phyloP scores from a whole-genome alignment of 306 rosid species.

The Prunus padus region DNA sequence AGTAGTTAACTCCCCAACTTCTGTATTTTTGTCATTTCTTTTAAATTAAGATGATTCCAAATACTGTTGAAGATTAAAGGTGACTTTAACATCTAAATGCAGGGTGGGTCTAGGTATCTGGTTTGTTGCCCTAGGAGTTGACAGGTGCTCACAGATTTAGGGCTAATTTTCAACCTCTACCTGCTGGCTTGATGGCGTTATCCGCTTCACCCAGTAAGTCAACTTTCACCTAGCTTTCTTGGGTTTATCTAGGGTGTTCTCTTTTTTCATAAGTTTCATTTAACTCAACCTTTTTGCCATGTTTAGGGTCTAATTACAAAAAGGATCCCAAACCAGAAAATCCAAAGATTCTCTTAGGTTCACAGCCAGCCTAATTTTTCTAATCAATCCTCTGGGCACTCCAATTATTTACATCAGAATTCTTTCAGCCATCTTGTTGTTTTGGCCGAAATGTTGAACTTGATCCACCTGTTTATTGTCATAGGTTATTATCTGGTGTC shows the following conservation, averaged over 20 bases:
- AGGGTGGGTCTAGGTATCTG: constrained; percentile 91
- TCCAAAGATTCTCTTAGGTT: constrained; percentile 43
- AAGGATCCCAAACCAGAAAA: constrained; percentile 27
- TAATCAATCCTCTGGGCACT: constrained; percentile 7
- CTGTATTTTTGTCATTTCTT: constrained; percentile 20
- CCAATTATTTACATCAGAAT: background rate
- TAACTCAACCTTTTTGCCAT: constrained; percentile 41
- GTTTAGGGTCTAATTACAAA: constrained; percentile 36
- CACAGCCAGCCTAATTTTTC: constrained; percentile 12
- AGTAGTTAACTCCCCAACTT: constrained; percentile 39
- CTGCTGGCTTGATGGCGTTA: constrained; percentile 69
- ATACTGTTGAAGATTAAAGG: constrained; percentile 52
- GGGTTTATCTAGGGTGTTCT: constrained; percentile 57
- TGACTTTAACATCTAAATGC: constrained; percentile 75
- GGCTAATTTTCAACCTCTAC: constrained; percentile 66
- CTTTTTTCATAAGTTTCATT: constrained; percentile 38
- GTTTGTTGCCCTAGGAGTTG: constrained; percentile 89
- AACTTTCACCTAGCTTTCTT: constrained; percentile 49
- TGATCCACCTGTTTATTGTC: background rate
- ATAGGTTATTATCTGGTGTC: background rate
- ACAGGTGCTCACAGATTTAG: constrained; percentile 71
- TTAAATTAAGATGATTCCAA: constrained; percentile 36
- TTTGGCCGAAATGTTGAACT: background rate
- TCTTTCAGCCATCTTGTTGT: constrained; percentile 2
- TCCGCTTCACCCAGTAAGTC: constrained; percentile 79